Base-by-base conservation (phyloP, 1,139 yeast species). In the Candida sp. region DNA sequence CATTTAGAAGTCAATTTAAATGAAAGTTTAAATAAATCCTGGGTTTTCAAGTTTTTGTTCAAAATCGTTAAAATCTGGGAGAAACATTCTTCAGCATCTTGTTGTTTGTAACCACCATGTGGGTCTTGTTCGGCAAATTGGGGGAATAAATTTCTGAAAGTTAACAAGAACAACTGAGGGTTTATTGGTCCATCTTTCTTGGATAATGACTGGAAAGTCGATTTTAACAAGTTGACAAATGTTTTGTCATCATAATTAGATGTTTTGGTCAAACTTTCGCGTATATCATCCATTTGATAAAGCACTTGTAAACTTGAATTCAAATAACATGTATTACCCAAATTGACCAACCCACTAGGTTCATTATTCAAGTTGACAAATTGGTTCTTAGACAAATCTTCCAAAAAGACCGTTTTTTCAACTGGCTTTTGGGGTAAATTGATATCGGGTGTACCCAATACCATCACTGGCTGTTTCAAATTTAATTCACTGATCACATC, bases 11-110 rank as follows among this genome's bases (percentile, higher is more conserved):
- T 70, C 8, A 82, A 77, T 52, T 79, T 83, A 58, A 87, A 84
- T 27, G 75, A 71, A 38, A 95, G 73, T 40, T 79, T 79, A 63
- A 91, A 86, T 48, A 68, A 73, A 50, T 81, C 79, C 42, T 81
- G 80, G 32, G 82, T 51, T 22, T 54, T 74, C 64, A 57, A 79
- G 66, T 58, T 76, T 56, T 43, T 73, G 68, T 79, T 67, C 49
- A 89, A 64, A 30, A 77, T 66, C 38, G 73, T 68, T 50, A 91
- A 66, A 45, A 93, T 75, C 60, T 87, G 95, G 11, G 97, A 84
- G 68, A 83, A 90, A 22, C 95, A 87, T 62, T 93, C 99, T 67
- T 93, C 99, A 0, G 99, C 99, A 71, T 93, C 99, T 64, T 93
- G 99, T 68, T 93, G 99, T 61, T 87, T 90, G 61, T 78, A 87